phyloP scores from a whole-genome alignment of 768 basidiomycete species.

The Suillus paluster region DNA sequence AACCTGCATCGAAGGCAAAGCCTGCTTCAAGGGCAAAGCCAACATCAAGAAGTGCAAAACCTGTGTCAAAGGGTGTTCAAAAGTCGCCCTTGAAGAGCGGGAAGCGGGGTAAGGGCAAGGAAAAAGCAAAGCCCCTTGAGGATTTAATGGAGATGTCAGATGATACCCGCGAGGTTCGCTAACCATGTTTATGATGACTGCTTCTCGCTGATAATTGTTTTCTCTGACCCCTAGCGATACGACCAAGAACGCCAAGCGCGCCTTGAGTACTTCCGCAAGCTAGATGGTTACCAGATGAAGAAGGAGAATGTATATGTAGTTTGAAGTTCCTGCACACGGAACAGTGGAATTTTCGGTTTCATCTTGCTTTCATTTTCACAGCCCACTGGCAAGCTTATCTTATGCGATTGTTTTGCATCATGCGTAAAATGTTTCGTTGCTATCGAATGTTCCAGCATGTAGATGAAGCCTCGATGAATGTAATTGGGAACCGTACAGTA shows the following conservation, averaged over 20 bases:
- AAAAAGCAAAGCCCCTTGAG: conserved; percentile 26
- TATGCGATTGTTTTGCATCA: neutral
- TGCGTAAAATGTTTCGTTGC: neutral
- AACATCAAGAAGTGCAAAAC: conserved; percentile 20
- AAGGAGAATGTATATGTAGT: conserved; percentile 65
- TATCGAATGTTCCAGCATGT: neutral
- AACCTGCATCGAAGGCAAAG: conserved; percentile 19
- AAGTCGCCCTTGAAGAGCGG: neutral
- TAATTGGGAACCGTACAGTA: neutral
- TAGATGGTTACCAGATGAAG: conserved; percentile 56
- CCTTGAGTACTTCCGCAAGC: conserved; percentile 55
- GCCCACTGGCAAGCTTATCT: neutral
- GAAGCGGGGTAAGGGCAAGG: conserved; percentile 21
- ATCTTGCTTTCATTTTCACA: neutral
- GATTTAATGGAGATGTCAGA: conserved; percentile 34
- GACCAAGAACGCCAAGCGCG: conserved; percentile 53
- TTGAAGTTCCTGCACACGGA: conserved; percentile 32
- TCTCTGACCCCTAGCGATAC: conserved; percentile 36
- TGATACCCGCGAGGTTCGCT: conserved; percentile 33
- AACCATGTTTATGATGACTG: neutral
- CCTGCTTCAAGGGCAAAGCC: conserved; percentile 16
- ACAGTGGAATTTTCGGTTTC: neutral
- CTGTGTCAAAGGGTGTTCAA: neutral
- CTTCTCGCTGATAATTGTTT: neutral
- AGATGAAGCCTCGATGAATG: neutral